A percentile compares a stretch with the other conserved stretches of the same genome.
phyloP scores from a whole-genome alignment of 768 basidiomycete species.

The Strobilomyces confusus region DNA sequence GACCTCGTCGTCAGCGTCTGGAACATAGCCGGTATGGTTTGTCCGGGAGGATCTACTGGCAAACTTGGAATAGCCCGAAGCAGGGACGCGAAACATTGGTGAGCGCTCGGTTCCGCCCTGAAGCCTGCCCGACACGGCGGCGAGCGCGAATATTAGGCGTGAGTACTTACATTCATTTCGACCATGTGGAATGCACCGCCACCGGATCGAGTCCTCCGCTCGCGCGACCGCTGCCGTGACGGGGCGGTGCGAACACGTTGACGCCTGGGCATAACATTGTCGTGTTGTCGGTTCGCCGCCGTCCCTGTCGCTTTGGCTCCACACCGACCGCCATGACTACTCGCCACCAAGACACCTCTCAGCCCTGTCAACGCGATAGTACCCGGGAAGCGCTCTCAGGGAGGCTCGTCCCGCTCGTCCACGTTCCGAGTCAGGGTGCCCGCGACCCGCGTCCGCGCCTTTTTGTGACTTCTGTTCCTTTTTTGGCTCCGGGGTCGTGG shows the following conservation, averaged over 20 bases:
- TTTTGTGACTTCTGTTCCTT: neutral
- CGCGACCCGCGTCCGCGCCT: neutral
- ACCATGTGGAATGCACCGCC: constrained; percentile 2
- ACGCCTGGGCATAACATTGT: neutral
- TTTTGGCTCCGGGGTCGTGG: neutral
- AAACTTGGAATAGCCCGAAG: neutral
- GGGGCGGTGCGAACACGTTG: neutral
- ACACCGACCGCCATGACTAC: no score
- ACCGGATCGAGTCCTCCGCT: neutral
- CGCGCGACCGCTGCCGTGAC: neutral
- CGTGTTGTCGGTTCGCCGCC: constrained; percentile 8
- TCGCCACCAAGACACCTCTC: no score
- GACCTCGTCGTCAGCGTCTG: no score
- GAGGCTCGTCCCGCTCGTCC: neutral
- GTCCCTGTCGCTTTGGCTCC: neutral
- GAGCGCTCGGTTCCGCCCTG: neutral
- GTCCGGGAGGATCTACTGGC: no score
- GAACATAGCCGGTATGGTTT: no score
- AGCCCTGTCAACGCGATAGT: no score
- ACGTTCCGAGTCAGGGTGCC: no score
- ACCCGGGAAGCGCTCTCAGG: neutral
- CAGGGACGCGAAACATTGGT: neutral
- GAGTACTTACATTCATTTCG: neutral
- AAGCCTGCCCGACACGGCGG: neutral
- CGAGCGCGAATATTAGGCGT: neutral